phyloP scores from a whole-genome alignment of 495 filamentous ascomycete species.

The Aspergillus diversus region DNA sequence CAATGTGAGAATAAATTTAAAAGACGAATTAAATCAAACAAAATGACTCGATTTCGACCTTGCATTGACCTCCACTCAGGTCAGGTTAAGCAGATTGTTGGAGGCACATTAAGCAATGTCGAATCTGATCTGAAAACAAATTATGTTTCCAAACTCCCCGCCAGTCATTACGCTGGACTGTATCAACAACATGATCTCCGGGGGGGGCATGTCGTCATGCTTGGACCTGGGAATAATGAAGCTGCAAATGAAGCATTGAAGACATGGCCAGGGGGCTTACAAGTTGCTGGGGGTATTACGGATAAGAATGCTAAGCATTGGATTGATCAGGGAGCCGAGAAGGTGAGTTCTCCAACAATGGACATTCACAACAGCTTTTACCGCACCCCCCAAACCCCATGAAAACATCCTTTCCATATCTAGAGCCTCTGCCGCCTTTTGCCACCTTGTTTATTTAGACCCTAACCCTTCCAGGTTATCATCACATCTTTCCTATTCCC shows the following conservation, averaged over 20 bases:
- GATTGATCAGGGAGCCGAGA: slow-evolving; percentile 87
- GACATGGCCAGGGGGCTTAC: slow-evolving; percentile 76
- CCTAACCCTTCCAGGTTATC: slow-evolving; percentile 70
- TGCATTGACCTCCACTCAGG: slow-evolving; percentile 98
- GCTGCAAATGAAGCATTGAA: slow-evolving; percentile 76
- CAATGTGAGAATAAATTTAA: slow-evolving; percentile 16
- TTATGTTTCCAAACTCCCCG: slow-evolving; percentile 80
- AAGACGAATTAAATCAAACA: not conserved
- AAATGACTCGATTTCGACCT: slow-evolving; percentile 91
- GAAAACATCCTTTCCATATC: not conserved
- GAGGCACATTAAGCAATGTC: slow-evolving; percentile 78
- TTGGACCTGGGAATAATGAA: slow-evolving; percentile 82
- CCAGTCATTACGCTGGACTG: slow-evolving; percentile 75
- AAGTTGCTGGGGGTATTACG: slow-evolving; percentile 90
- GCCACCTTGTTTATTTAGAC: not conserved
- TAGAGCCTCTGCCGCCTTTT: not conserved
- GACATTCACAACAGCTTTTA: not conserved
- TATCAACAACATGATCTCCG: slow-evolving; percentile 73
- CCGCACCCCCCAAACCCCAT: not conserved
- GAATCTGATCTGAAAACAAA: slow-evolving; percentile 79
- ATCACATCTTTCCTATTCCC: slow-evolving; percentile 89
- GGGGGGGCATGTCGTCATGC: slow-evolving; percentile 94
- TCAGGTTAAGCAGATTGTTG: slow-evolving; percentile 97
- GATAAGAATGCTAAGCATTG: slow-evolving; percentile 81
- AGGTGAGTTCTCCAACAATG: slow-evolving; percentile 58